Base-by-base conservation (phyloP, 2,329 filamentous ascomycete species). In the Arthrobotrys entomopaga region DNA sequence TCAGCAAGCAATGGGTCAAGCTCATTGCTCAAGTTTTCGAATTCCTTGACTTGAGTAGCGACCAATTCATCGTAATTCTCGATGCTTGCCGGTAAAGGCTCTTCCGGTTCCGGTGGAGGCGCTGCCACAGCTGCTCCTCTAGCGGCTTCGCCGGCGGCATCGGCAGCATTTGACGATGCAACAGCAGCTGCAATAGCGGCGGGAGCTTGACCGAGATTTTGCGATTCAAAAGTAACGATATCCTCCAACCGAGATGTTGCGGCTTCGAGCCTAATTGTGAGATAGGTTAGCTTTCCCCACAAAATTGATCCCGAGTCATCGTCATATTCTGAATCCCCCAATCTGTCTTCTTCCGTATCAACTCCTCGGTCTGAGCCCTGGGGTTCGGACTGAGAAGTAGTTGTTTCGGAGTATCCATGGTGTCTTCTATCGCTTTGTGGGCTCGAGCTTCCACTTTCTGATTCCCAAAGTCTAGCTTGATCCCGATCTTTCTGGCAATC, bases 241-340 rank as follows among this genome's bases (percentile, higher is more conserved):
- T 99, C 95, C 84, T 99, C 95, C 66, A 99, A 88, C 71, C 95
- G 90, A 77, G 93, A 95, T 60, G 95, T 99, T 43, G 95, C 95
- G 81, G 95, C 95, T 86, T 99, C 95, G 79, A 99, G 91, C 84
- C 95, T 99, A 81, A 78, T 77, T 66, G 84, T 80, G 72, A 80
- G 70, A 53, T 16, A 26, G 19, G 58, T 75, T 75, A 75, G 71
- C 53, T 16, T 65, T 22, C 64, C 59, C 64, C 57, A 75, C 16
- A 40, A 38, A 34, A 34, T 34, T 7, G 29, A 34, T 34, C 29
- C 29, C 34, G 65, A 54, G 6, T 48, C 50, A 22, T 48, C 59
- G 22, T 24, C 46, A 19, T 54, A 38, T 34, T n/a, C 34, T 10
- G 13, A 10, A 6, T 48, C 40, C 6, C 16, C 56, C 38, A 19